Conservation (phyloP, 306 rosid species). For the Adenanthera pavonina region DNA sequence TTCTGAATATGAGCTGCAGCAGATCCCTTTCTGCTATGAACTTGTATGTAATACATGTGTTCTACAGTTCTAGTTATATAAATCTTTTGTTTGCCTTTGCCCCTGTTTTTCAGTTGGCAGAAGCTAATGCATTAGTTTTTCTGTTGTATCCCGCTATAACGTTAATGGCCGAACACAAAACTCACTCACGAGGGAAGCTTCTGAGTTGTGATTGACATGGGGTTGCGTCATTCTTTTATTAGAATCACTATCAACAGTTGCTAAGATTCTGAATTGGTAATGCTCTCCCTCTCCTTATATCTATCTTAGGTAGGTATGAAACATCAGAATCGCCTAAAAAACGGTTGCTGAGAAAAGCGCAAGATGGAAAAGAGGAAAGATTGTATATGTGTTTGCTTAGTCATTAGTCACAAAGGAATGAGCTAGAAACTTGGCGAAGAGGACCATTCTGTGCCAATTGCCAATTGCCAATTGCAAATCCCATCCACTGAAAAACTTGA, state of each 20-base stretch:
- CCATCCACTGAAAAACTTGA: conserved; percentile 48
- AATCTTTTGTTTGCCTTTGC: conserved; percentile 47
- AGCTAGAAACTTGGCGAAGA: conserved; percentile 27
- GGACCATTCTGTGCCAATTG: conserved; percentile 32
- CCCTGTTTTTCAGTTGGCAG: conserved; percentile 7
- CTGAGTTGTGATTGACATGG: neutral
- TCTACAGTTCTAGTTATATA: conserved; percentile 53
- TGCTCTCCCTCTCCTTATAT: neutral
- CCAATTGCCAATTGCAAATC: conserved; percentile 32
- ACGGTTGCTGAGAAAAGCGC: conserved; percentile 38
- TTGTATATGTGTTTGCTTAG: conserved; percentile 18
- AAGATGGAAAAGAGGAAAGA: conserved; percentile 25
- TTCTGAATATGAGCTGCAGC: conserved; percentile 51
- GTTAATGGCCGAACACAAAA: neutral
- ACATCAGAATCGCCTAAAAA: conserved; percentile 45
- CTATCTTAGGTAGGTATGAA: conserved; percentile 16
- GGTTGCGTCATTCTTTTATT: neutral
- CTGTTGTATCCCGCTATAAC: neutral
- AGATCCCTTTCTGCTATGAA: conserved; percentile 54
- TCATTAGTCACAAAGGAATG: conserved; percentile 39
- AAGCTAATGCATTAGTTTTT: neutral
- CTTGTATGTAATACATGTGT: conserved; percentile 61
- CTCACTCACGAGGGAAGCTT: neutral
- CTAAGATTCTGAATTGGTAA: conserved; percentile 21
- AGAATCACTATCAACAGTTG: conserved; percentile 25